Evolutionary conservation across 2,329 filamentous ascomycete genomes (phyloP), one percentile per base, ranked within the genome.

Genomic region (Fusarium globosum): DNA sequence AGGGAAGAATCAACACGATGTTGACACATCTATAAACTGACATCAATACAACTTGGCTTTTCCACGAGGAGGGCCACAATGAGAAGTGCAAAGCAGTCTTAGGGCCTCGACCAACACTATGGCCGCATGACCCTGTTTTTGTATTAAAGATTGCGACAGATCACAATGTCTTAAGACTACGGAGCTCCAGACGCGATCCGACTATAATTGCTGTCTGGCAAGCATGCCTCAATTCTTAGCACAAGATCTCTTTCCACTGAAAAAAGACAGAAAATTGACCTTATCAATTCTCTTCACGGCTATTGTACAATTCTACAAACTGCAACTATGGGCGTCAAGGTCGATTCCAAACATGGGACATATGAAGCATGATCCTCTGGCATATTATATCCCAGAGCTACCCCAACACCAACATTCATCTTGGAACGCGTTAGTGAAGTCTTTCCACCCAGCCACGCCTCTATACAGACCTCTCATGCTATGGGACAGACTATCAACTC

Each of bases 21-120:
- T 26, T 14, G 39, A n/a, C 21, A 14, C 9, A 41, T 13, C 39
- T n/a, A n/a, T 41, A n/a, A n/a, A 41, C 39, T 41, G 8, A 42
- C 20, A 42, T n/a, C 5, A 42, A 8, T 41, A 42, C 14, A 42
- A 7, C 39, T 21, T 42, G 6, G 14, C 6, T 42, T 7, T 16
- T 0, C 9, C 13, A 0, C 21, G 6, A 15, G 20, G 39, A 42
- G 21, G 21, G 21, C 2, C 21, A 15, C 9, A 6, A 42, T 42
- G 39, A 42, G 21, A 42, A 42, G 3, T 42, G 3, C 4, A 15
- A 42, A n/a, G 21, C 14, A 42, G 39, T 41, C 3, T 14, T 6
- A 15, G 21, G 21, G 14, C 21, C 14, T 42, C 21, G 14, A 6
- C 41, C 3, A n/a, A 42, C 9, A 15, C 15, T 15, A 42, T 42